phyloP scores from a whole-genome alignment of 129 eudicot genomes.

The Rutidosis leptorrhynchoides region DNA sequence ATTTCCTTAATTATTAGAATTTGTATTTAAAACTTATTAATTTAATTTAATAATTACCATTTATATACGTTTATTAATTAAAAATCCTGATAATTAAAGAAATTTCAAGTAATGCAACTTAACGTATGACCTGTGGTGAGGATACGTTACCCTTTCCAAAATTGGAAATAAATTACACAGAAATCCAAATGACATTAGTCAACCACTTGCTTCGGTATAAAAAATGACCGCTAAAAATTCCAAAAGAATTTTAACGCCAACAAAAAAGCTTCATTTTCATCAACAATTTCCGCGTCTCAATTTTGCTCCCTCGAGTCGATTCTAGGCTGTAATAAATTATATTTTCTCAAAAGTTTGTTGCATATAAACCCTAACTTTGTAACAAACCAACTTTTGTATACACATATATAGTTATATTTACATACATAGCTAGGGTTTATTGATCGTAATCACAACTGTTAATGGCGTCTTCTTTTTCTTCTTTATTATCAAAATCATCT shows the following conservation, averaged over 20 bases:
- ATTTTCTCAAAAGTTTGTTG: neutral
- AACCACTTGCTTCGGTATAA: neutral
- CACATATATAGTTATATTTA: too few relatives aligned
- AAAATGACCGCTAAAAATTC: neutral
- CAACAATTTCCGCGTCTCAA: neutral
- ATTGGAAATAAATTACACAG: too few relatives aligned
- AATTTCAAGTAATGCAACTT: too few relatives aligned
- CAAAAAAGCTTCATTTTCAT: neutral
- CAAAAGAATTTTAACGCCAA: neutral
- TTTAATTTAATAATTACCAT: too few relatives aligned
- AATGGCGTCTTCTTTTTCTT: slow-evolving; percentile 32
- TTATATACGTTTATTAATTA: too few relatives aligned
- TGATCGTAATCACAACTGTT: slow-evolving; percentile 2
- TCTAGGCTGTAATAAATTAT: slow-evolving; percentile 1
- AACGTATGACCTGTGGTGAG: too few relatives aligned
- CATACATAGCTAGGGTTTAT: slow-evolving; percentile 31
- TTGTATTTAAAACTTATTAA: too few relatives aligned
- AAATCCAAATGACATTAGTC: too few relatives aligned
- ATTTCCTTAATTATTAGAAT: too few relatives aligned
- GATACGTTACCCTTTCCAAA: too few relatives aligned
- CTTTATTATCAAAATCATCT: slow-evolving; percentile 36
- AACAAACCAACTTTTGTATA: neutral
- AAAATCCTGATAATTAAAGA: too few relatives aligned
- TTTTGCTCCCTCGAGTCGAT: neutral
- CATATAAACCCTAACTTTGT: slow-evolving; percentile 10